Conservation (phyloP, 2,329 filamentous ascomycete genomes). For the Lachnellula subtilissima region DNA sequence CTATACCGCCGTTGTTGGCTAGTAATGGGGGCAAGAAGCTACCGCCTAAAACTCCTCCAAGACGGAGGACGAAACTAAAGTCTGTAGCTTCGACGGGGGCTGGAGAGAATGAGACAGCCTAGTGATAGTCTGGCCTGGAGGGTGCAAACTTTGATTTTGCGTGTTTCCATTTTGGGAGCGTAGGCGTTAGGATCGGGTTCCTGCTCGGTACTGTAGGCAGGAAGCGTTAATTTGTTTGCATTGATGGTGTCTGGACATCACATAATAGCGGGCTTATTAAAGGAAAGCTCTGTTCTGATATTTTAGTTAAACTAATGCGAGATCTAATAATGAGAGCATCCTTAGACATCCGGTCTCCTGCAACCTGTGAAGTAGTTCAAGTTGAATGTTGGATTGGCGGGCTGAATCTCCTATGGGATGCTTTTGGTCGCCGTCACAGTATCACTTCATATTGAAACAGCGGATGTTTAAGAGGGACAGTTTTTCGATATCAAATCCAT, state of each 20-base stretch:
- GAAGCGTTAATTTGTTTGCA: background rate
- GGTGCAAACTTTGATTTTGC: background rate
- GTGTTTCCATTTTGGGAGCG: slow-evolving; percentile 4
- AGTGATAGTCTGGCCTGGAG: background rate
- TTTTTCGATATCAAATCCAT: background rate
- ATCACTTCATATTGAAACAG: too few species aligned
- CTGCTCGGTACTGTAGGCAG: background rate
- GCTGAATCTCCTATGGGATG: too few species aligned
- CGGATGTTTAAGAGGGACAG: too few species aligned
- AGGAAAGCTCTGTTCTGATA: too few species aligned
- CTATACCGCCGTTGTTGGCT: slow-evolving; percentile 20
- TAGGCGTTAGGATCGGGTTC: slow-evolving; percentile 4
- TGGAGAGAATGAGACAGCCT: slow-evolving; percentile 1
- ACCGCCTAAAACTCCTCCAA: slow-evolving; percentile 31
- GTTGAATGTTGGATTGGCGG: too few species aligned
- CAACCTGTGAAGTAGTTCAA: too few species aligned
- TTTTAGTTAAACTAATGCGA: too few species aligned
- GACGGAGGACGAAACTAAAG: slow-evolving; percentile 30
- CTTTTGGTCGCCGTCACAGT: too few species aligned
- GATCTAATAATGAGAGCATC: too few species aligned
- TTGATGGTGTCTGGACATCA: too few species aligned
- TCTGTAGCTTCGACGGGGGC: slow-evolving; percentile 15
- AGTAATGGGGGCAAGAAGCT: slow-evolving; percentile 28
- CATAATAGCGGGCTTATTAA: too few species aligned
- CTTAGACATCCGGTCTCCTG: too few species aligned